Conservation (phyloP, 2,329 filamentous ascomycete species). For the Coniochaeta ligniaria region DNA sequence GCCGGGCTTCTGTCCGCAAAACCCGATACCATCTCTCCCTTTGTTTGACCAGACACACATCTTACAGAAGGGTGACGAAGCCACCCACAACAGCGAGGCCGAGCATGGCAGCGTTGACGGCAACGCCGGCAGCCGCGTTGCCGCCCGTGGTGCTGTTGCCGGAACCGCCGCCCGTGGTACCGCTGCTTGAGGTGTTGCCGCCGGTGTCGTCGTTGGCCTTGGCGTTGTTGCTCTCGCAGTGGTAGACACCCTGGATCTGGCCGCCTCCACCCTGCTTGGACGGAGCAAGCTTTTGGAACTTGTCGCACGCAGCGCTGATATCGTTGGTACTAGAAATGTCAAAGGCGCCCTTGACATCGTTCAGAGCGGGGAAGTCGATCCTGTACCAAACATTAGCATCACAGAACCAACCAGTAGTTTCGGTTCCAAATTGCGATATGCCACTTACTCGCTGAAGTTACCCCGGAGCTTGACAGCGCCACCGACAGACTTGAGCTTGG, state of each 20-base stretch:
- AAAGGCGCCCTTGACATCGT: constrained; percentile 65
- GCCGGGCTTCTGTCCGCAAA: constrained; percentile 3
- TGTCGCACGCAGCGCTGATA: constrained; percentile 46
- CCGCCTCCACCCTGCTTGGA: constrained; percentile 29
- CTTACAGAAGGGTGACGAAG: constrained; percentile 42
- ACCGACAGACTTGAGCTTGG: constrained; percentile 57
- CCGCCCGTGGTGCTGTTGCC: constrained; percentile 20
- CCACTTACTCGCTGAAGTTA: constrained; percentile 71
- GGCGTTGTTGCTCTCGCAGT: constrained; percentile 43
- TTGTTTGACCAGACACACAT: constrained; percentile 4
- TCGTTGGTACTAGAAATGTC: constrained; percentile 60
- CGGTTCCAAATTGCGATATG: background rate
- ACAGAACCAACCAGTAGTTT: background rate
- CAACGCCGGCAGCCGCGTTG: constrained; percentile 36
- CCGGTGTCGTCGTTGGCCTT: constrained; percentile 43
- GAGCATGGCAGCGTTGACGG: constrained; percentile 40
- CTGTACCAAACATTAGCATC: constrained; percentile 38
- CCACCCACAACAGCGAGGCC: constrained; percentile 39
- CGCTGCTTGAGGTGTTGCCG: constrained; percentile 17
- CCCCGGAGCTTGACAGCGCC: constrained; percentile 83
- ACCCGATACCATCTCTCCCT: constrained; percentile 6
- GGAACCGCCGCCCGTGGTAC: constrained; percentile 20
- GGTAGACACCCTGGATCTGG: constrained; percentile 39
- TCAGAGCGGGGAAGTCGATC: constrained; percentile 59
- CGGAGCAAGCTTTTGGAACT: constrained; percentile 39